phyloP scores from a whole-genome alignment of 2,329 filamentous ascomycete species.

The Apiospora hydei region DNA sequence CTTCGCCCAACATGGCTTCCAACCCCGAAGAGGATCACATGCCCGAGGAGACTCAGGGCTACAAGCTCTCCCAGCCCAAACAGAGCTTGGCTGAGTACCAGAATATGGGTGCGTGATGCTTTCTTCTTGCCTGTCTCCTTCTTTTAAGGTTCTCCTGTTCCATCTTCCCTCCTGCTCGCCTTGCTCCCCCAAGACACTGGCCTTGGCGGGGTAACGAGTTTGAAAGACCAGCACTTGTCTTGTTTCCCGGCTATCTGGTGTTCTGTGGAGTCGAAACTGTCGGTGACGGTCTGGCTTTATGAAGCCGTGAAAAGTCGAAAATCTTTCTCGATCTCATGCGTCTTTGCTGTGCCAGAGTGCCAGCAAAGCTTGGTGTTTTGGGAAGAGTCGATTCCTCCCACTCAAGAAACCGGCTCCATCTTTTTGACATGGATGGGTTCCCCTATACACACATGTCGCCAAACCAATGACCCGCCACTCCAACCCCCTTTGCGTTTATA shows the following conservation, averaged over 20 bases:
- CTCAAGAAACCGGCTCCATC: neutral
- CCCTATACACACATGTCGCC: neutral
- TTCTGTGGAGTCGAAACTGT: slow-evolving; percentile 12
- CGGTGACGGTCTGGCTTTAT: neutral
- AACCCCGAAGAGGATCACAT: slow-evolving; percentile 77
- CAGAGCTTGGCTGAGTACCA: slow-evolving; percentile 96
- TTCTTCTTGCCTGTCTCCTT: slow-evolving; percentile 11
- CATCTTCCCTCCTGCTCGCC: slow-evolving; percentile 16
- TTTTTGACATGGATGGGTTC: neutral
- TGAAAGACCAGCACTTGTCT: neutral
- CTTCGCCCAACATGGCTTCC: slow-evolving; percentile 66
- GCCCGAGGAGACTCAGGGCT: slow-evolving; percentile 89
- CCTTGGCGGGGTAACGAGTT: neutral
- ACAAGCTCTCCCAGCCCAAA: slow-evolving; percentile 96
- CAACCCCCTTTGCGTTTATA: neutral
- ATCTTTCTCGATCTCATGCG: neutral
- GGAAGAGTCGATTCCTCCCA: neutral
- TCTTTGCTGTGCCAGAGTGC: neutral
- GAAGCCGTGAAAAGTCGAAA: neutral
- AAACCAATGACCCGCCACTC: neutral
- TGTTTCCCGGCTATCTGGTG: neutral
- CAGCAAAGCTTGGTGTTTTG: neutral
- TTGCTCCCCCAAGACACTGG: neutral
- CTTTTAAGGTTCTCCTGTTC: slow-evolving; percentile 25
- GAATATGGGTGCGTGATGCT: slow-evolving; percentile 74